These are phyloP conservation scores for Beauveria medogensis DNA, from an alignment of 2,329 filamentous ascomycete genomes.

Conservation along the genomic window DNA sequence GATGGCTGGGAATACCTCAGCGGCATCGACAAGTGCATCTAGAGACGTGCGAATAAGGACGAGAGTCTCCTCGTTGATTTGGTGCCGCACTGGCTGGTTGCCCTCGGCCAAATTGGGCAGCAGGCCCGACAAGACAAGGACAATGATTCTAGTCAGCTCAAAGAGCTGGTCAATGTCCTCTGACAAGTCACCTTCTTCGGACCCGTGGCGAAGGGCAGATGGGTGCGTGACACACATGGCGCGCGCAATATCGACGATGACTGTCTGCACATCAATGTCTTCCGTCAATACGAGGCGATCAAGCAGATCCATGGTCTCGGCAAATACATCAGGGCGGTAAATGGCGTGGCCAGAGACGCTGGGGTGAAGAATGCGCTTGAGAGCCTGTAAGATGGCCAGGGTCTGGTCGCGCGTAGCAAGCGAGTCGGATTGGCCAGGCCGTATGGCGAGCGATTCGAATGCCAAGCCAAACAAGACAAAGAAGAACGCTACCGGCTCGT, in stretches of 20 bases:
- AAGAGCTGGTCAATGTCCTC: constrained; percentile 98
- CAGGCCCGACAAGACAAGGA: constrained; percentile 80
- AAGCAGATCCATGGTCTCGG: constrained; percentile 92
- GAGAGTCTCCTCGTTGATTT: constrained; percentile 81
- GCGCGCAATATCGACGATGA: constrained; percentile 89
- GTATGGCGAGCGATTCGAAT: constrained; percentile 87
- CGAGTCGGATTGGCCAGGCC: constrained; percentile 43
- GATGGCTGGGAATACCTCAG: constrained; percentile 89
- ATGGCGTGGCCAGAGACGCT: constrained; percentile 94
- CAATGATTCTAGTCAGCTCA: constrained; percentile 91
- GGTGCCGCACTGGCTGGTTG: constrained; percentile 59
- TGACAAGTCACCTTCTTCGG: constrained; percentile 69
- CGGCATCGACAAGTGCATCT: constrained; percentile 85
- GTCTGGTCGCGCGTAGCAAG: constrained; percentile 70
- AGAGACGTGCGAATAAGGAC: constrained; percentile 71
- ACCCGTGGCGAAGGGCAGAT: constrained; percentile 55
- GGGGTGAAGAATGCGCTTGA: constrained; percentile 91
- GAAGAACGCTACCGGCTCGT: constrained; percentile 97
- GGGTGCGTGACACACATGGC: constrained; percentile 87
- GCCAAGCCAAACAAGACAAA: constrained; percentile 95
- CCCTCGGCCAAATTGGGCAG: constrained; percentile 72
- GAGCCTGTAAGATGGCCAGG: constrained; percentile 77
- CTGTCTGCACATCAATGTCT: constrained; percentile 75
- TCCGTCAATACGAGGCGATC: constrained; percentile 90
- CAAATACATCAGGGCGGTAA: constrained; percentile 91